These are phyloP conservation scores for Colletotrichum spaethianum DNA, from an alignment of 2,329 filamentous ascomycete species.

Conservation along the genomic window DNA sequence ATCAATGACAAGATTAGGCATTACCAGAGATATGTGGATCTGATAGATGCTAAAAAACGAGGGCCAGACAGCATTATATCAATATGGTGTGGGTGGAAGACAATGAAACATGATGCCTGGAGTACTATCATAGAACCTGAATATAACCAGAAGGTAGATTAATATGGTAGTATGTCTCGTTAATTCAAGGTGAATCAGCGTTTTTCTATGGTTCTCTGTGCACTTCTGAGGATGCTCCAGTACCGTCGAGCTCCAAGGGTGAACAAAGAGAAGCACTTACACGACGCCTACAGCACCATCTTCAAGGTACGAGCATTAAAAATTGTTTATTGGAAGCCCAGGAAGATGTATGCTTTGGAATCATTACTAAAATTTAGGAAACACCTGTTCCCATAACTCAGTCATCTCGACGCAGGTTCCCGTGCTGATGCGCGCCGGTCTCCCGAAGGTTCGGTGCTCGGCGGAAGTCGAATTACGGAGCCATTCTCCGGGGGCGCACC, in stretches of 20 bases:
- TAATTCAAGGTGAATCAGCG: background rate
- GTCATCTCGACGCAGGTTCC: background rate
- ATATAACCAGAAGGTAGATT: background rate
- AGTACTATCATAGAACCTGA: background rate
- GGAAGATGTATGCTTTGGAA: too few relatives aligned
- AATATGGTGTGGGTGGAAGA: background rate
- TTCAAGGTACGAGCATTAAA: background rate
- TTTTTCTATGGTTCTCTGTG: background rate
- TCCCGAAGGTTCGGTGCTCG: background rate
- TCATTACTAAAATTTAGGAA: background rate
- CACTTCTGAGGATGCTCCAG: background rate
- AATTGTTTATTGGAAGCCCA: background rate
- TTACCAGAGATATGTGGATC: background rate
- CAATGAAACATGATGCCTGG: background rate
- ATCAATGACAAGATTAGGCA: background rate
- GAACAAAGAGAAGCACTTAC: background rate
- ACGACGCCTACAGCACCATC: background rate
- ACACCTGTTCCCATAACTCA: background rate
- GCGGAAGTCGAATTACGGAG: constrained; percentile 2
- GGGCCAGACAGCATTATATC: background rate
- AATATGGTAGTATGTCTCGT: rapidly evolving
- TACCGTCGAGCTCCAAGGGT: background rate
- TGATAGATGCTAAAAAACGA: background rate
- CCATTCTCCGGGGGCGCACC: constrained; percentile 8
- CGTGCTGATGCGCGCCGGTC: background rate